Conservation (phyloP, 495 filamentous ascomycete genomes). For the Xylaria scruposa region DNA sequence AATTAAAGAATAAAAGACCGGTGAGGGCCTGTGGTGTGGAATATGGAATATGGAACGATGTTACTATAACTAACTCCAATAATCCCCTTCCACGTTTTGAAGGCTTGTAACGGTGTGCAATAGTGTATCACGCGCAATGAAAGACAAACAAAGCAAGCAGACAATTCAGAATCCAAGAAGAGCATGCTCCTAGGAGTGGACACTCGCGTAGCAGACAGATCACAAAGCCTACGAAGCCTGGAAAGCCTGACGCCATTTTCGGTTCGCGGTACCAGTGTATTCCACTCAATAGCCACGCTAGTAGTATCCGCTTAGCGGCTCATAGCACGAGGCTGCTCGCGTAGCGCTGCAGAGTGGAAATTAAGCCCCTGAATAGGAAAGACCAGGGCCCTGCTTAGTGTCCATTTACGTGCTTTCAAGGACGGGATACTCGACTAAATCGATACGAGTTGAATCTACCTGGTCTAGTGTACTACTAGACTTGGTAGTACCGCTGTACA, state of each 20-base stretch:
- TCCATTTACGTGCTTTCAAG: background rate
- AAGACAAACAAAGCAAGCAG: background rate
- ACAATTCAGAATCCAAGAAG: background rate
- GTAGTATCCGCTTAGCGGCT: slow-evolving; percentile 14
- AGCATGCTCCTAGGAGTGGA: background rate
- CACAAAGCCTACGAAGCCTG: slow-evolving; percentile 15
- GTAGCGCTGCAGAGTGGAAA: slow-evolving; percentile 26
- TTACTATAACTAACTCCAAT: background rate
- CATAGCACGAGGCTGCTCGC: slow-evolving; percentile 22
- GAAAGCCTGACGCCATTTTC: slow-evolving; percentile 22
- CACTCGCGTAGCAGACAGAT: slow-evolving; percentile 14
- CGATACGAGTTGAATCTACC: slow-evolving; percentile 7
- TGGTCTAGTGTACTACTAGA: slow-evolving; percentile 9
- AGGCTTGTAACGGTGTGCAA: background rate
- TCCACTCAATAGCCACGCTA: slow-evolving; percentile 3
- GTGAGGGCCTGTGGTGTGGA: slow-evolving; percentile 3
- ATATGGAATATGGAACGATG: slow-evolving; percentile 20
- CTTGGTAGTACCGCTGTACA: background rate
- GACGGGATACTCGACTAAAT: background rate
- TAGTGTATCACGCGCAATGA: background rate
- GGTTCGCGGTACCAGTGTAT: slow-evolving; percentile 16
- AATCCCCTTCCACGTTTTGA: background rate
- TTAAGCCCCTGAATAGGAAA: slow-evolving; percentile 22
- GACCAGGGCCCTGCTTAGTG: slow-evolving; percentile 24
- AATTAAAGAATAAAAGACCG: slow-evolving; percentile 14